phyloP scores from a whole-genome alignment of 2,329 filamentous ascomycete genomes.

The Epichloe elymi region DNA sequence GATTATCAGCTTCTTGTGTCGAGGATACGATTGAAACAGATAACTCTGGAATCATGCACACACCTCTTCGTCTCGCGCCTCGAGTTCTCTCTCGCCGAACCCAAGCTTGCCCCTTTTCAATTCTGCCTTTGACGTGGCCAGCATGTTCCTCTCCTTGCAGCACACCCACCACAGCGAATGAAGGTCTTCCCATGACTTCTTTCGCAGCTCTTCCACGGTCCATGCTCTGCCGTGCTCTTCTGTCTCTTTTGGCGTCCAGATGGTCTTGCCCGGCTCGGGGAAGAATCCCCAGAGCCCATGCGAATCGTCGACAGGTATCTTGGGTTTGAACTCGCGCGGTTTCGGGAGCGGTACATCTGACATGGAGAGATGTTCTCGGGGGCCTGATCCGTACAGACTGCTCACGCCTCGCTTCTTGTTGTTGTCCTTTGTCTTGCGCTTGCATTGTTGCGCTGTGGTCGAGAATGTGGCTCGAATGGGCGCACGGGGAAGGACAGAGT shows the following conservation, averaged over 20 bases:
- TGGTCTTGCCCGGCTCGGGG: constrained; percentile 50
- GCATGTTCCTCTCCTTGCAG: constrained; percentile 76
- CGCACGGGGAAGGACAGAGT: constrained; percentile 6
- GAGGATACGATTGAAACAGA: neutral
- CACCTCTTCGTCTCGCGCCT: constrained; percentile 53
- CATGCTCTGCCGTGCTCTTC: constrained; percentile 66
- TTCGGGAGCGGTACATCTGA: constrained; percentile 59
- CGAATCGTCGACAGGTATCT: constrained; percentile 49
- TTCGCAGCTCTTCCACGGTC: constrained; percentile 72
- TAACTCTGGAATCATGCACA: constrained; percentile 24
- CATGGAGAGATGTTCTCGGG: constrained; percentile 60
- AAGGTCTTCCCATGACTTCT: constrained; percentile 88
- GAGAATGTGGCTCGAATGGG: constrained; percentile 30
- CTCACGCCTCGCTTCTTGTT: constrained; percentile 75
- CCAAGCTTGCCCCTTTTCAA: constrained; percentile 52
- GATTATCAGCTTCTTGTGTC: constrained; percentile 7
- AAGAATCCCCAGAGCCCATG: constrained; percentile 96
- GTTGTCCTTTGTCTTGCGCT: constrained; percentile 50
- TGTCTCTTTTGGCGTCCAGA: constrained; percentile 61
- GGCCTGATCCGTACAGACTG: constrained; percentile 63
- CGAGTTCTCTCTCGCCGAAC: constrained; percentile 59
- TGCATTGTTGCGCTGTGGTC: constrained; percentile 37
- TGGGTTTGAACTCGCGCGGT: constrained; percentile 48
- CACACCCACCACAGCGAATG: constrained; percentile 93
- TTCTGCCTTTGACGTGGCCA: constrained; percentile 66